Conservation (phyloP, 176 grass and related monocot genomes). For the Cenchrus purpureus region DNA sequence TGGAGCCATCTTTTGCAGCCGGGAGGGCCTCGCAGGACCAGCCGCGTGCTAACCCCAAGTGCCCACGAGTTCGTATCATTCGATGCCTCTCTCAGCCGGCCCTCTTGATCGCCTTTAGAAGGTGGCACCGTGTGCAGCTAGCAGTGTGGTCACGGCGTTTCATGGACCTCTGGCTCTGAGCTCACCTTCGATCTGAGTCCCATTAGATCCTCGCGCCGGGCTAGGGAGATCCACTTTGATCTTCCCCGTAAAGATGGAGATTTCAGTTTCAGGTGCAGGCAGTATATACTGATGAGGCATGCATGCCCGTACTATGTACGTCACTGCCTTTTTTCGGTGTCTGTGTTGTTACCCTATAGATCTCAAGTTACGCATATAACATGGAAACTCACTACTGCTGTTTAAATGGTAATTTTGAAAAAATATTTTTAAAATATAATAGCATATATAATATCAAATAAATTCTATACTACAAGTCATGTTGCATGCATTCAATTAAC, state of each 20-base stretch:
- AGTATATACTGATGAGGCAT: constrained; percentile 7
- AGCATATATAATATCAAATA: no score
- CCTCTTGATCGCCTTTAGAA: constrained; percentile 42
- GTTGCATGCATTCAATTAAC: no score
- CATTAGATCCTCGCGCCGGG: constrained; percentile 38
- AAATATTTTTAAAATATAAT: no score
- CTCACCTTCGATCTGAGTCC: constrained; percentile 15
- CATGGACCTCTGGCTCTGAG: not conserved
- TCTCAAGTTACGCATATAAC: no score
- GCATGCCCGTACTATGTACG: constrained; percentile 18
- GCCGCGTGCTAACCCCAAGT: constrained; percentile 5
- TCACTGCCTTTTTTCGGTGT: not conserved
- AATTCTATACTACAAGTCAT: no score
- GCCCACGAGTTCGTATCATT: constrained; percentile 52
- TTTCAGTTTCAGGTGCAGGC: constrained; percentile 8
- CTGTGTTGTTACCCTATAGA: no score
- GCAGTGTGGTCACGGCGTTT: not conserved
- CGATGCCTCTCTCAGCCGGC: not conserved
- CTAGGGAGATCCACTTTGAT: constrained; percentile 48
- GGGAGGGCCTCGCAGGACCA: constrained; percentile 16
- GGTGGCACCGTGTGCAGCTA: constrained; percentile 11
- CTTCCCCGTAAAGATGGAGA: constrained; percentile 37
- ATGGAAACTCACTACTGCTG: no score
- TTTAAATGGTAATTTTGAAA: no score
- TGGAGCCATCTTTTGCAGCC: constrained; percentile 31